Conservation (phyloP, 2,329 filamentous ascomycete species). For the Dothidotthia symphoricarpi region DNA sequence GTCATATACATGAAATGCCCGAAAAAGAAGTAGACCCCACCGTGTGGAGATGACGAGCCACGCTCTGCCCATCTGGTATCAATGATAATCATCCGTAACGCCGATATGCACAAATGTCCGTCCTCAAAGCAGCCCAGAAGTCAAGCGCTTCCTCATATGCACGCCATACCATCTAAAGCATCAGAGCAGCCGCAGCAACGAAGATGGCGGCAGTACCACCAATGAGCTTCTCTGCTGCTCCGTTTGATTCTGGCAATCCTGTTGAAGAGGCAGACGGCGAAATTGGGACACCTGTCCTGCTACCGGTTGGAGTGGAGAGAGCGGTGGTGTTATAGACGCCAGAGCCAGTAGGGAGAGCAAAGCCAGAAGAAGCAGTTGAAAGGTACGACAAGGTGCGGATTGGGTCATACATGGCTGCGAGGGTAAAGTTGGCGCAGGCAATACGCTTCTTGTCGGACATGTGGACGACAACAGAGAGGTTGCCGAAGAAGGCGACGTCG, state of each 20-base stretch:
- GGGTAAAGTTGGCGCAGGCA: slow-evolving; percentile 57
- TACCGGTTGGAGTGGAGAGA: slow-evolving; percentile 6
- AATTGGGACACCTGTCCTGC: slow-evolving; percentile 13
- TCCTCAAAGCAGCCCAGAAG: background rate
- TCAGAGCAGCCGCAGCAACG: slow-evolving; percentile 23
- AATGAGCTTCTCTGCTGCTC: slow-evolving; percentile 20
- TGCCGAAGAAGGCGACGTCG: slow-evolving; percentile 52
- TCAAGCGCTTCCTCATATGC: slow-evolving; percentile 1
- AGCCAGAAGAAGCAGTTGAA: slow-evolving; percentile 12
- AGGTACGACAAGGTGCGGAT: slow-evolving; percentile 11
- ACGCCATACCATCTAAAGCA: slow-evolving; percentile 20
- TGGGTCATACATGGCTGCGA: slow-evolving; percentile 46
- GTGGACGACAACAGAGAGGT: slow-evolving; percentile 57
- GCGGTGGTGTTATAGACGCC: slow-evolving; percentile 12
- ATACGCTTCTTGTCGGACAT: slow-evolving; percentile 53
- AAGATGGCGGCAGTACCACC: slow-evolving; percentile 23
- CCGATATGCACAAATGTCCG: slow-evolving; percentile 12
- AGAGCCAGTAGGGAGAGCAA: slow-evolving; percentile 15
- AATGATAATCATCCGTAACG: slow-evolving; percentile 13
- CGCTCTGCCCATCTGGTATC: slow-evolving; percentile 14
- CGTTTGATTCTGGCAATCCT: slow-evolving; percentile 17
- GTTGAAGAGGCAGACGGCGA: slow-evolving; percentile 14
- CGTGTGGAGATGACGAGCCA: too few relatives aligned
- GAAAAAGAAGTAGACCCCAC: too few relatives aligned
- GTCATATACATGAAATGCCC: background rate